These are phyloP conservation scores for Artemisia argyi DNA, from an alignment of 129 eudicot genomes.

Conservation along the genomic window DNA sequence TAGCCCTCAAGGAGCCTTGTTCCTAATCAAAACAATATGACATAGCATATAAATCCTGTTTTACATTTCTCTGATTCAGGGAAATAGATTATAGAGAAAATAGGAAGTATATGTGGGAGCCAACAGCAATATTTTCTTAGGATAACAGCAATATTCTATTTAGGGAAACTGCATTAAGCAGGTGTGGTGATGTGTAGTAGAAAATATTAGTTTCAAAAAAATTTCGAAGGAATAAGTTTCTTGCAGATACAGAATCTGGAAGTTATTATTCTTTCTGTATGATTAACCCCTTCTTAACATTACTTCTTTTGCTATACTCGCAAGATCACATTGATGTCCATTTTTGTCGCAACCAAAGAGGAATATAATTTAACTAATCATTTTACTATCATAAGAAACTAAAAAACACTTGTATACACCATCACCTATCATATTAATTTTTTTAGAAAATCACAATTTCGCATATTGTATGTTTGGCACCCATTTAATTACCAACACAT, in stretches of 20 bases:
- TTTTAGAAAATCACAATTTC: too few relatives aligned
- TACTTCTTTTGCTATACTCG: too few relatives aligned
- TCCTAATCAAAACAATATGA: slow-evolving; percentile 31
- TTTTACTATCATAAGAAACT: too few relatives aligned
- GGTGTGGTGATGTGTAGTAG: background rate
- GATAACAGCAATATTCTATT: background rate
- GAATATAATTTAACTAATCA: too few relatives aligned
- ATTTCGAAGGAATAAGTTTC: background rate
- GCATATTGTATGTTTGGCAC: too few relatives aligned
- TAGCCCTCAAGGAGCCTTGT: slow-evolving; percentile 24
- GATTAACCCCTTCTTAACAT: too few relatives aligned
- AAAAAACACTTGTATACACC: too few relatives aligned
- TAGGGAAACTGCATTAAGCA: background rate
- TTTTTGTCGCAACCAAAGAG: too few relatives aligned
- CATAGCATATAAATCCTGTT: slow-evolving; percentile 13
- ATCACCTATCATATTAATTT: too few relatives aligned
- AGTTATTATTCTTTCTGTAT: too few relatives aligned
- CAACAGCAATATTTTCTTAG: background rate
- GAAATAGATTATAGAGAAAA: background rate
- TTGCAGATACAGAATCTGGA: background rate
- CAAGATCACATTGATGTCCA: too few relatives aligned
- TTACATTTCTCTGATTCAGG: background rate
- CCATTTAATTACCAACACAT: background rate
- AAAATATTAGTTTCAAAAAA: background rate
- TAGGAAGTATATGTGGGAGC: background rate